A percentile compares a stretch with the other conserved stretches of the same genome.
Conservation (phyloP, 2,329 filamentous ascomycete genomes). For the Huntiella bhutanensis region DNA sequence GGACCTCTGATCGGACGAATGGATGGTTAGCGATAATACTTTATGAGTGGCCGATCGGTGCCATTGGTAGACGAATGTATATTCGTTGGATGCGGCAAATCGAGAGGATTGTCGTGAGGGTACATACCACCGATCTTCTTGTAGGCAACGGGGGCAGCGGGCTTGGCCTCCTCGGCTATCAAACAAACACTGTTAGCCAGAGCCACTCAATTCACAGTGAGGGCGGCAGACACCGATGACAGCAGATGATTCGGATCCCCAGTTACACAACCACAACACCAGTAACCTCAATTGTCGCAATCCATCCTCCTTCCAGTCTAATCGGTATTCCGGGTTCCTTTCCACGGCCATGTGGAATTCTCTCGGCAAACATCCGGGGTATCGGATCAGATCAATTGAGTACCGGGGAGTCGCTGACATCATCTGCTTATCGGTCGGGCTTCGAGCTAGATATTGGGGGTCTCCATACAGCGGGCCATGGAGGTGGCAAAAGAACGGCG, state of each 20-base stretch:
- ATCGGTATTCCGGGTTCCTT: not conserved
- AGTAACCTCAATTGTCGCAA: no score
- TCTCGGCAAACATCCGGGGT: not conserved
- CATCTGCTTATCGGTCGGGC: no score
- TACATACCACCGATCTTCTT: conserved; percentile 29
- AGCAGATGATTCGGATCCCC: no score
- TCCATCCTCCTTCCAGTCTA: not conserved
- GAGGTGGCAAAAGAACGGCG: conserved; percentile 42
- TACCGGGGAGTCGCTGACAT: no score
- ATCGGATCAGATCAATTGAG: no score
- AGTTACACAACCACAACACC: no score
- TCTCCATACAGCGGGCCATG: conserved; percentile 37
- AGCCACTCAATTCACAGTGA: not conserved
- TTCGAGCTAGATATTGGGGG: not conserved
- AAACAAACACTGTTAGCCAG: conserved; percentile 1
- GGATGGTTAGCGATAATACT: conserved; percentile 1
- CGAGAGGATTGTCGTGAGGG: not conserved
- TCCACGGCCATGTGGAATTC: not conserved
- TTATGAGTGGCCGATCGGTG: no score
- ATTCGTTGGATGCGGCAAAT: not conserved
- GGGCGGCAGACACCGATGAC: not conserved
- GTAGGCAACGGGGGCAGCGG: conserved; percentile 24
- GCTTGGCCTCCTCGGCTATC: conserved; percentile 13
- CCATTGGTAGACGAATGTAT: conserved; percentile 12
- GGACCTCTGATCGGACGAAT: conserved; percentile 48